A percentile compares a stretch with the other conserved stretches of the same genome.
Conservation (phyloP, 345 rosid genomes). For the Moricandia moricandioides region DNA sequence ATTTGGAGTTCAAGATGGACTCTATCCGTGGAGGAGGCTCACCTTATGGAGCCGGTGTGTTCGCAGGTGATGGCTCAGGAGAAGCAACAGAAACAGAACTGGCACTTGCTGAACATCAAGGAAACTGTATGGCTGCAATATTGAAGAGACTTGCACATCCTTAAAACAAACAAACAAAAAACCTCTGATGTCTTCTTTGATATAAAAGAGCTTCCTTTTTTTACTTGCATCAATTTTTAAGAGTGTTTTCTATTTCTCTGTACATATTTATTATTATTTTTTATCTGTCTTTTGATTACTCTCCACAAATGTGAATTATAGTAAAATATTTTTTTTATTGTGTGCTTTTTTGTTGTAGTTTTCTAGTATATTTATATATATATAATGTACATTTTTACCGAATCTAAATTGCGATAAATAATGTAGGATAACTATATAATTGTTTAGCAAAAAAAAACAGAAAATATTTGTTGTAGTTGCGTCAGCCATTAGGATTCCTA, state of each 20-base stretch:
- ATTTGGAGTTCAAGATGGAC: too few relatives aligned
- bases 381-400: too few relatives aligned
- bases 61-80: constrained; percentile 73
- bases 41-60: constrained; percentile 70
- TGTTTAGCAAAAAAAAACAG: background rate
- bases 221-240: background rate
- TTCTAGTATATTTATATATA: too few relatives aligned
- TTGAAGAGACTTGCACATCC: constrained; percentile 56
- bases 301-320: background rate
- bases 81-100: too few relatives aligned
- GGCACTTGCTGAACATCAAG: too few relatives aligned
- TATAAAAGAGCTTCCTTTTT: background rate
- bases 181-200: background rate
- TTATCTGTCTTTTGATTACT: background rate
- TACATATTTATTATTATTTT: background rate
- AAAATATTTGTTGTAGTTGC: background rate
- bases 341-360: too few relatives aligned
- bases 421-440: too few relatives aligned
- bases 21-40: constrained; percentile 69
- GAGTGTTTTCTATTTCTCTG: background rate
- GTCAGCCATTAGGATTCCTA: constrained; percentile 28
- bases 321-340: too few relatives aligned
- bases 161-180: background rate
- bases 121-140: constrained; percentile 64
- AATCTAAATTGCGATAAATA: too few relatives aligned